phyloP scores from a whole-genome alignment of 768 basidiomycete genomes.

The Hypholoma fasciculare region DNA sequence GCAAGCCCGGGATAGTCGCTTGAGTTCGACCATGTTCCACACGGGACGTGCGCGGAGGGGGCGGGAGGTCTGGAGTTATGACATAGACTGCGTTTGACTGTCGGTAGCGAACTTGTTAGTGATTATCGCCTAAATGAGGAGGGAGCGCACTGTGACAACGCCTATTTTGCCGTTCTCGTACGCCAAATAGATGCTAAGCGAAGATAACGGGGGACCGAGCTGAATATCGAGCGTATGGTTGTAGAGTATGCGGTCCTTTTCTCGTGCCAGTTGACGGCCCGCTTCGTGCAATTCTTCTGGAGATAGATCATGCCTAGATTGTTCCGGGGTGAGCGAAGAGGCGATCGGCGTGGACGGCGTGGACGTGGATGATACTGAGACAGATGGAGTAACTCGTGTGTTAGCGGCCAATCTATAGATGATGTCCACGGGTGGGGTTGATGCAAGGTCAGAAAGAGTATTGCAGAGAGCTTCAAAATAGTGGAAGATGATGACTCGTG shows the following conservation, averaged over 20 bases:
- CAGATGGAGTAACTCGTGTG: not conserved
- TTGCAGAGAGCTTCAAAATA: constrained; percentile 39
- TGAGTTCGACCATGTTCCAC: not conserved
- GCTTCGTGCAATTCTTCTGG: not conserved
- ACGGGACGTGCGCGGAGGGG: not conserved
- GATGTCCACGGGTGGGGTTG: not conserved
- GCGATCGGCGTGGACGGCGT: not conserved
- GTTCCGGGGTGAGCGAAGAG: not conserved
- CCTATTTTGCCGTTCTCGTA: constrained; percentile 44
- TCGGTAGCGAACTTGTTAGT: not conserved
- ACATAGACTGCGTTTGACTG: constrained; percentile 31
- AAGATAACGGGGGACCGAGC: constrained; percentile 35
- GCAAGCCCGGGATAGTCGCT: constrained; percentile 14
- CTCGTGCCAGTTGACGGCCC: not conserved
- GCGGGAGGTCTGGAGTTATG: constrained; percentile 24
- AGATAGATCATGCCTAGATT: not conserved
- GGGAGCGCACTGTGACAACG: constrained; percentile 44
- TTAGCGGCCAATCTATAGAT: not conserved
- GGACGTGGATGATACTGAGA: not conserved
- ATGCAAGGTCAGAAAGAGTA: constrained; percentile 8
- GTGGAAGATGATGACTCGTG: constrained; percentile 41
- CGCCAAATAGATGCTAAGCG: constrained; percentile 46
- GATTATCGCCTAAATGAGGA: not conserved
- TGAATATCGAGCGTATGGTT: constrained; percentile 39
- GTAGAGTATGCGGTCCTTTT: constrained; percentile 23